Evolutionary conservation across 1,139 yeast species (phyloP).

Genomic region (Tardiomyces digboiensis): DNA sequence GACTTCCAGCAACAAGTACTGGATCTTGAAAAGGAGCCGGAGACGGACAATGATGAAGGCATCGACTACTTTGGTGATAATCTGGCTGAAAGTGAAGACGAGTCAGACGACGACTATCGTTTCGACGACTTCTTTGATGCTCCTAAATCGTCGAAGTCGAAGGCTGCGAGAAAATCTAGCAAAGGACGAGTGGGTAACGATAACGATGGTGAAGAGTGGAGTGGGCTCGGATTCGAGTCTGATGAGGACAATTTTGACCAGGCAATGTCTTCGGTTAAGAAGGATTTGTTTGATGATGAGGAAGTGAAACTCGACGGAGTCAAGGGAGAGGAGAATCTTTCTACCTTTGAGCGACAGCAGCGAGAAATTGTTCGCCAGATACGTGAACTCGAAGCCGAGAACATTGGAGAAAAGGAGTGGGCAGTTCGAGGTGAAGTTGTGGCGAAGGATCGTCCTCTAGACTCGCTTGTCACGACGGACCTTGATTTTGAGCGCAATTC

Average conservation of each 20-base stretch:
- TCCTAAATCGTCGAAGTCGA: conserved; percentile 19
- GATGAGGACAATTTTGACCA: conserved; percentile 38
- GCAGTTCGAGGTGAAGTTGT: conserved; percentile 88
- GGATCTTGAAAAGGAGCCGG: conserved; percentile 50
- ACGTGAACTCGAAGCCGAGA: conserved; percentile 68
- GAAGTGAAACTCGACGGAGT: conserved; percentile 26
- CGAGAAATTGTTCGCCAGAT: conserved; percentile 68
- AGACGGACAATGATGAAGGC: conserved; percentile 65
- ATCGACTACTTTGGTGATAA: conserved; percentile 38
- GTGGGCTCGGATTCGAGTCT: conserved; percentile 52
- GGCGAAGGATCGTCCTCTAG: conserved; percentile 72
- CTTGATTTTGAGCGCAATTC: conserved; percentile 66
- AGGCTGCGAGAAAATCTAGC: conserved; percentile 12
- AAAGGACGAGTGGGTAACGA: conserved; percentile 24
- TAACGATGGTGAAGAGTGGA: conserved; percentile 38
- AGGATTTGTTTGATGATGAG: conserved; percentile 41
- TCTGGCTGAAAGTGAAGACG: conserved; percentile 29
- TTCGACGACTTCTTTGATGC: conserved; percentile 34
- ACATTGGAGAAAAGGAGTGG: conserved; percentile 90
- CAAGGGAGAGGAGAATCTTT: conserved; percentile 35
- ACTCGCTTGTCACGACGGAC: conserved; percentile 58
- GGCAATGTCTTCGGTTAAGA: conserved; percentile 46
- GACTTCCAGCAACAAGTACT: conserved; percentile 76
- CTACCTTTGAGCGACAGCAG: conserved; percentile 83
- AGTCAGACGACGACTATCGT: conserved; percentile 17